Evolutionary conservation across 148 eudicot species (phyloP), one percentile per base, ranked within the genome.

Genomic region (Cornus suecica): DNA sequence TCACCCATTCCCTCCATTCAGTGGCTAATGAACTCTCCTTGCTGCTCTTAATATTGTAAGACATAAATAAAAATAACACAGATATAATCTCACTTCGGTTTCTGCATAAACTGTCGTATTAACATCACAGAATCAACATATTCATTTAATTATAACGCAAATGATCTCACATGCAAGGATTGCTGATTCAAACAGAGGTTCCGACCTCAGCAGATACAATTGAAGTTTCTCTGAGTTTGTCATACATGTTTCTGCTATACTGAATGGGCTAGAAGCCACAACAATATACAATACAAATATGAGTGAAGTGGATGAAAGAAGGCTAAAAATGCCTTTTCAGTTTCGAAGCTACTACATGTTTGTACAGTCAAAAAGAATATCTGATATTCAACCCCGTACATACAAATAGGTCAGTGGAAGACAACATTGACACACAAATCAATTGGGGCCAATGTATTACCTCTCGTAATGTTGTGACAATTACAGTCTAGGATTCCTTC

Each of bases 401-500:
- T n/a, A n/a, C n/a, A n/a, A n/a, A 28, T 27, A 66, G 45, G 32
- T 28, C 70, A 51, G 42, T 48, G 51, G 41, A 65, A 3, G 4
- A 62, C 70, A 20, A 66, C 51, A 71, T 51, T 51, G 25, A 52
- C 54, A 27, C 25, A 11, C 30, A 18, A 4, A 69, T 41, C 26
- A 29, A 48, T 16, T 27, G 62, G 63, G 30, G 72, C 72, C 2
- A 74, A 10, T 64, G 25, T 74, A 74, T 20, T 63, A 13, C 8
- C 32, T 27, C 25, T 28, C 62, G 18, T 66, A 51, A 18, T 28
- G 29, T 7, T 10, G 0, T 10, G 7, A 14, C 29, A 48, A 34
- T 69, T 74, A 60, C 25, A 26, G 65, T 69, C 83, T 86, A 92
- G 16, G 83, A 74, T 82, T 88, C 89, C 90, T 92, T 95, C 93